Percentiles rank a stretch among this genome's conserved stretches.
These are phyloP conservation scores for Solanum gandarillasii DNA, from an alignment of 257 asterid genomes.

Conservation along the genomic window DNA sequence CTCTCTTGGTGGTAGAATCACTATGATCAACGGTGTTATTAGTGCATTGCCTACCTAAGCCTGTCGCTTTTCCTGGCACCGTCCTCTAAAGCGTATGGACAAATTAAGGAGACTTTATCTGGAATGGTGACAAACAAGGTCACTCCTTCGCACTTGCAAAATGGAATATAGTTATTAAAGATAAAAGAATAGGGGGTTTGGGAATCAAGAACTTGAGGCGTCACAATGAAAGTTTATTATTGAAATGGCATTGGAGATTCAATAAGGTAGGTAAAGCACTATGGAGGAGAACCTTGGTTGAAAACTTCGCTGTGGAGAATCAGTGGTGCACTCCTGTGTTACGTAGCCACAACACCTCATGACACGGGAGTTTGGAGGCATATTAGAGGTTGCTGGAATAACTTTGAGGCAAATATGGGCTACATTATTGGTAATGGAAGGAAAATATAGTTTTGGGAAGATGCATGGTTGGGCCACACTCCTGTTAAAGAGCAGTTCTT, in stretches of 20 bases:
- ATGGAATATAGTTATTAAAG: neutral
- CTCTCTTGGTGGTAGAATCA: neutral
- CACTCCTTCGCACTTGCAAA: neutral
- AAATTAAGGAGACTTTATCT: neutral
- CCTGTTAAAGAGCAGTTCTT: neutral
- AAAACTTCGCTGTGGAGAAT: neutral
- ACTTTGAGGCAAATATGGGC: neutral
- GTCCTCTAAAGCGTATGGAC: neutral
- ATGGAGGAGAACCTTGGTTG: neutral
- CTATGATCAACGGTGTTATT: neutral
- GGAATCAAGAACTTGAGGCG: neutral
- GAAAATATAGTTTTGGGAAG: neutral
- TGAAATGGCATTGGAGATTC: neutral
- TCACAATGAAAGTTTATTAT: neutral
- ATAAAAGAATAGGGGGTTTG: neutral
- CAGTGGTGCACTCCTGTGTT: neutral
- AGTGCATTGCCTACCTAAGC: neutral
- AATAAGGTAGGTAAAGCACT: neutral
- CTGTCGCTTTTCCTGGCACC: neutral
- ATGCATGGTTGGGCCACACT: neutral
- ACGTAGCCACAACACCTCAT: neutral
- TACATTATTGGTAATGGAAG: neutral
- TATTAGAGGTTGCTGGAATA: neutral
- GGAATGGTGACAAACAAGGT: neutral
- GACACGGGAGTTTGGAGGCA: neutral